These are phyloP conservation scores for Solanum neorickii DNA, from an alignment of 257 asterid genomes.

Conservation along the genomic window DNA sequence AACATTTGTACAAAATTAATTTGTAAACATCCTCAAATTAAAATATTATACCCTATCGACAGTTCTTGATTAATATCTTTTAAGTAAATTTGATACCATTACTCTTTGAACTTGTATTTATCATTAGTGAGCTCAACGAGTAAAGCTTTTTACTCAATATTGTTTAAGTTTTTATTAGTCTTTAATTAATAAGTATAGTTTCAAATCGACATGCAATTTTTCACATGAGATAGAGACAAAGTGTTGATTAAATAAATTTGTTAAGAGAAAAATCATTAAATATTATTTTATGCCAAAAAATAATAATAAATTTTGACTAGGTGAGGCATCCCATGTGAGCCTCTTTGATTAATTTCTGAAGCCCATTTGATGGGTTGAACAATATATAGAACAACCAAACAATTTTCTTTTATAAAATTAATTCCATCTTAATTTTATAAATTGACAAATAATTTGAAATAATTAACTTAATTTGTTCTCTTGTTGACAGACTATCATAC, in stretches of 20 bases:
- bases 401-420: background rate
- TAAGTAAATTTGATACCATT: background rate
- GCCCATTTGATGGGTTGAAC: background rate
- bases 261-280: background rate
- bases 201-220: background rate
- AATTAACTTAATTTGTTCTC: background rate
- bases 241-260: background rate
- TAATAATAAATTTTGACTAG: background rate
- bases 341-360: background rate
- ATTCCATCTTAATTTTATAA: background rate
- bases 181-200: background rate
- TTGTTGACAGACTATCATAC: background rate
- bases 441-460: background rate
- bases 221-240: background rate
- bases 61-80: no score
- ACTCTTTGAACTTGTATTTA: background rate
- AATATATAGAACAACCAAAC: background rate
- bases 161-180: background rate
- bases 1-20: no score
- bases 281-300: background rate
- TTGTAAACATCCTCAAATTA: background rate
- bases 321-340: background rate
- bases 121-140: background rate
- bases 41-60: background rate
- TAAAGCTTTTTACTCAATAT: background rate